These are phyloP conservation scores for Piper betle DNA, from an alignment of 164 flowering plant species.

Conservation along the genomic window DNA sequence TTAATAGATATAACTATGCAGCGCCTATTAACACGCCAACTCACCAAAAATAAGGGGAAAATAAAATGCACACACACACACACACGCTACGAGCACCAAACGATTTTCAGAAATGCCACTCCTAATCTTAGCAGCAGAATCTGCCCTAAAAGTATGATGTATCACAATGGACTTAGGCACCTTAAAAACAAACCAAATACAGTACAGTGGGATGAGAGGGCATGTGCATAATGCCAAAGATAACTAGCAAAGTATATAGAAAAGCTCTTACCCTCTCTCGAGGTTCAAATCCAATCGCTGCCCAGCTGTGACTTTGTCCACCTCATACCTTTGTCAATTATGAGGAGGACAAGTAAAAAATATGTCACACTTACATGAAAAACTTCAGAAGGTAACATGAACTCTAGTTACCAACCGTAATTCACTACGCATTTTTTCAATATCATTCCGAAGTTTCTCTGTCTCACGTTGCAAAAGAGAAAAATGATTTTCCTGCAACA, in stretches of 20 bases:
- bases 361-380: background rate
- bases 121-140: too few relatives aligned
- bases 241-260: too few relatives aligned
- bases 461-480: constrained; percentile 57
- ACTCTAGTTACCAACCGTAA: constrained; percentile 28
- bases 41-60: too few relatives aligned
- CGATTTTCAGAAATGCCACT: too few relatives aligned
- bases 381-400: background rate
- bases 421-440: constrained; percentile 72
- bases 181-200: too few relatives aligned
- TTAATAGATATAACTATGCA: background rate
- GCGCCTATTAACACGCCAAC: background rate
- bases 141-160: too few relatives aligned
- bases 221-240: too few relatives aligned
- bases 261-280: constrained; percentile 41
- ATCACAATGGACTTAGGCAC: too few relatives aligned
- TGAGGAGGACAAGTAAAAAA: background rate
- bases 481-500: constrained; percentile 54
- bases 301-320: constrained; percentile 61
- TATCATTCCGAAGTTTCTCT: constrained; percentile 54
- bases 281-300: constrained; percentile 61
- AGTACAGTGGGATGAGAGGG: too few relatives aligned
- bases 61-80: too few relatives aligned
- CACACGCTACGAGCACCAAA: too few relatives aligned
- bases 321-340: constrained; percentile 37